phyloP scores from a whole-genome alignment of 495 filamentous ascomycete genomes.

The Penicillium cinerascens region DNA sequence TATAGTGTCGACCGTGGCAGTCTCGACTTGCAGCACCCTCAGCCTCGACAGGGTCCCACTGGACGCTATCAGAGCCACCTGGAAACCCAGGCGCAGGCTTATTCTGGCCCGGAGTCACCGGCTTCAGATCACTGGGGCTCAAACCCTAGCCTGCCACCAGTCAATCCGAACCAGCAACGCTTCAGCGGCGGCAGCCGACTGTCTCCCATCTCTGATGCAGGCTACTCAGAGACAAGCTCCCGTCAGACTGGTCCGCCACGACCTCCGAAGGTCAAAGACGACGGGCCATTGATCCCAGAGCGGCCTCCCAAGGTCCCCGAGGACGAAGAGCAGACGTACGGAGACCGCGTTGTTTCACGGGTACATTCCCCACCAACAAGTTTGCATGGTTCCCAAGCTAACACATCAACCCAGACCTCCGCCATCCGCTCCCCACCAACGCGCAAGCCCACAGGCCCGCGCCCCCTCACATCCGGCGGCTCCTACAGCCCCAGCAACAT shows the following conservation, averaged over 20 bases:
- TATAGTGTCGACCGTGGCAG: conserved; percentile 89
- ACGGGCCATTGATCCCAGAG: conserved; percentile 49
- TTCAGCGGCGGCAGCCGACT: conserved; percentile 46
- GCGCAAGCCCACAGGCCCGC: conserved; percentile 55
- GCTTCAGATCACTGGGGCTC: conserved; percentile 72
- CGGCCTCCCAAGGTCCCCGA: conserved; percentile 43
- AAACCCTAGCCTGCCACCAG: conserved; percentile 48
- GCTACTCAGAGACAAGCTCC: conserved; percentile 45
- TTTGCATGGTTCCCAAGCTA: not conserved
- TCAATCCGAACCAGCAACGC: conserved; percentile 37
- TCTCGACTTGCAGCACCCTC: conserved; percentile 83
- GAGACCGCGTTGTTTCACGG: conserved; percentile 42
- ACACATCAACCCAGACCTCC: conserved; percentile 27
- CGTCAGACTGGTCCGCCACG: conserved; percentile 40
- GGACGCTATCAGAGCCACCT: conserved; percentile 76
- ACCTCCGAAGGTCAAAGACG: conserved; percentile 52
- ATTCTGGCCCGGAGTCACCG: conserved; percentile 61
- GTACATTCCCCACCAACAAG: conserved; percentile 23
- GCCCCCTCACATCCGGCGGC: conserved; percentile 47
- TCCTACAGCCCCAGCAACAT: conserved; percentile 44
- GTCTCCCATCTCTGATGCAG: conserved; percentile 52
- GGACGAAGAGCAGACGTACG: conserved; percentile 35
- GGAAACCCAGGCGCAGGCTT: conserved; percentile 74
- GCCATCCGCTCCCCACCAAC: conserved; percentile 45
- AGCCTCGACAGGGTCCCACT: conserved; percentile 79